phyloP scores from a whole-genome alignment of 495 filamentous ascomycete genomes.

The Penicillium bialowiezense region DNA sequence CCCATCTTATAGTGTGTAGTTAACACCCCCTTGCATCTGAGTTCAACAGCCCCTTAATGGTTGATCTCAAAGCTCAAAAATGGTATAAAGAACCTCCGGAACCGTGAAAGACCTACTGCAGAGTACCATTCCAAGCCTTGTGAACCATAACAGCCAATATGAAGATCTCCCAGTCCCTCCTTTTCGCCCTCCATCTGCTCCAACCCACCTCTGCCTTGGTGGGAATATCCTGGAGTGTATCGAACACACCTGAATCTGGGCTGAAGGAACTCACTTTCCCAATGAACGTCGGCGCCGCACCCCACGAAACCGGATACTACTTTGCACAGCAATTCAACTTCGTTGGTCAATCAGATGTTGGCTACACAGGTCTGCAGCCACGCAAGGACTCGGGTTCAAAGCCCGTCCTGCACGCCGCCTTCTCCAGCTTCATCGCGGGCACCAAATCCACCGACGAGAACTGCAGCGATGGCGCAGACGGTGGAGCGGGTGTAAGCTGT shows the following conservation, averaged over 20 bases:
- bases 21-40: no score
- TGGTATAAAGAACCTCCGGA: no score
- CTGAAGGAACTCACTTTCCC: slow-evolving; percentile 28
- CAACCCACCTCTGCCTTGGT: slow-evolving; percentile 9
- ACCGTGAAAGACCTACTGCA: no score
- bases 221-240: slow-evolving; percentile 10
- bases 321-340: slow-evolving; percentile 30
- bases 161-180: slow-evolving; percentile 4
- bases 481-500: slow-evolving; percentile 28
- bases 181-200: neutral
- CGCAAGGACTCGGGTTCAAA: slow-evolving; percentile 8
- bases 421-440: slow-evolving; percentile 28
- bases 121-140: no score
- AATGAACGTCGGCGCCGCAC: slow-evolving; percentile 22
- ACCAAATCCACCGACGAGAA: slow-evolving; percentile 17
- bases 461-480: slow-evolving; percentile 28
- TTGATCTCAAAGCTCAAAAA: no score
- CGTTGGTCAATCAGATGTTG: slow-evolving; percentile 15
- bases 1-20: no score
- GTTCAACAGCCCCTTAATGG: no score
- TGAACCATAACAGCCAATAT: no score
- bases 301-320: slow-evolving; percentile 24
- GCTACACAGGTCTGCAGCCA: slow-evolving; percentile 32
- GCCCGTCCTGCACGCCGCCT: slow-evolving; percentile 26
- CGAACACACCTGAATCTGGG: slow-evolving; percentile 9